Percentiles rank a stretch among this genome's conserved stretches.
Conservation (phyloP, 345 rosid species). For the Turritis glabra region DNA sequence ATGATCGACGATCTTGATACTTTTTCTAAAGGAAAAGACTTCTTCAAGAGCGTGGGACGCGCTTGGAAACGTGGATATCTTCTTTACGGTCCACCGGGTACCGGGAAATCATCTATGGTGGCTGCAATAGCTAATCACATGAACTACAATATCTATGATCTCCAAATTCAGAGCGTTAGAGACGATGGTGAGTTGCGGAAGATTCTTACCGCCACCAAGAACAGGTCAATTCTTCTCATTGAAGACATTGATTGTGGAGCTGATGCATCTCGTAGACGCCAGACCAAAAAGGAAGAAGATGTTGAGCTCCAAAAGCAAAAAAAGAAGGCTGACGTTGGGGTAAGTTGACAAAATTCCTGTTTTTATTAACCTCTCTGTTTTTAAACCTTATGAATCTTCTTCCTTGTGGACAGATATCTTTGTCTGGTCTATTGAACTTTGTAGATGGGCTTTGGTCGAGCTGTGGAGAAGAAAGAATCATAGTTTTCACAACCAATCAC, state of each 20-base stretch:
- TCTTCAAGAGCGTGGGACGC: constrained; percentile 35
- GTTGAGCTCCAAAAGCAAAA: constrained; percentile 5
- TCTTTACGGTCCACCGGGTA: constrained; percentile 40
- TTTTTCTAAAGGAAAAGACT: constrained; percentile 36
- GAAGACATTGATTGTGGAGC: constrained; percentile 42
- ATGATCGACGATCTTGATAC: constrained; percentile 35
- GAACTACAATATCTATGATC: constrained; percentile 40
- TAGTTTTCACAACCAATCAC: constrained; percentile 40
- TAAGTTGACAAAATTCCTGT: constrained; percentile 1
- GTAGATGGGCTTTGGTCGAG: constrained; percentile 42
- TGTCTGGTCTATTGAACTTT: constrained; percentile 39
- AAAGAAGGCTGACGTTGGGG: constrained; percentile 25
- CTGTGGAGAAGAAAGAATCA: constrained; percentile 42
- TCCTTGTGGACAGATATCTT: constrained; percentile 14
- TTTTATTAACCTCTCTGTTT: neutral
- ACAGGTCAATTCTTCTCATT: constrained; percentile 39
- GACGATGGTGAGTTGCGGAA: constrained; percentile 28
- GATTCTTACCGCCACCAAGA: constrained; percentile 36
- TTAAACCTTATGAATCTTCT: neutral
- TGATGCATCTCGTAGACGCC: constrained; percentile 23
- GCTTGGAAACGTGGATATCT: constrained; percentile 42
- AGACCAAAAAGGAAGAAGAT: constrained; percentile 9
- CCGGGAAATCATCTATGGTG: constrained; percentile 37
- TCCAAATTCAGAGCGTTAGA: constrained; percentile 37
- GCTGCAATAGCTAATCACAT: constrained; percentile 41